These are phyloP conservation scores for Colletotrichum shisoi DNA, from an alignment of 2,329 filamentous ascomycete species.

Conservation along the genomic window DNA sequence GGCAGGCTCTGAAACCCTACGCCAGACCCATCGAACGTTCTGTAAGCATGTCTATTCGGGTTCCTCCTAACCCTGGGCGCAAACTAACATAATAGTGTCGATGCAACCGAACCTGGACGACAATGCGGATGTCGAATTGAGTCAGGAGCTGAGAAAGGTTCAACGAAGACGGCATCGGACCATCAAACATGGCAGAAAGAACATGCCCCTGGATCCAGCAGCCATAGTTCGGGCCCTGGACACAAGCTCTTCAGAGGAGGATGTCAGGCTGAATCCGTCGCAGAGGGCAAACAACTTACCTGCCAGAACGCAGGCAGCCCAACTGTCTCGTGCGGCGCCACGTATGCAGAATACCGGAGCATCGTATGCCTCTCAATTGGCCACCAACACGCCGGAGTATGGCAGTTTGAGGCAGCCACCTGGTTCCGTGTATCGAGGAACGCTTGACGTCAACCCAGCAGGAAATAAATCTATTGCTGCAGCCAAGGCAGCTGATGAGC, in stretches of 20 bases:
- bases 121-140: constrained; percentile 34
- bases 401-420: neutral
- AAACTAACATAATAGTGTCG: constrained; percentile 25
- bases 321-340: neutral
- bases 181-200: constrained; percentile 10
- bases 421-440: neutral
- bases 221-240: neutral
- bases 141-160: constrained; percentile 22
- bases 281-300: neutral
- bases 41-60: constrained; percentile 1
- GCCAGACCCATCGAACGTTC: constrained; percentile 21
- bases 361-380: neutral
- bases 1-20: constrained; percentile 3
- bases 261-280: no score
- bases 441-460: neutral
- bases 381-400: neutral
- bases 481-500: neutral
- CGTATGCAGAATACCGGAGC: neutral
- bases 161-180: constrained; percentile 7
- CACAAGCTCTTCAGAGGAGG: neutral
- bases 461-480: neutral
- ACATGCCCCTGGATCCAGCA: neutral
- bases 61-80: no score
- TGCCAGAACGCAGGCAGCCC: neutral
- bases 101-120: constrained; percentile 27